Evolutionary conservation across 345 rosid species (phyloP), one percentile per base, ranked within the genome.

Genomic region (Citrus trifoliata): DNA sequence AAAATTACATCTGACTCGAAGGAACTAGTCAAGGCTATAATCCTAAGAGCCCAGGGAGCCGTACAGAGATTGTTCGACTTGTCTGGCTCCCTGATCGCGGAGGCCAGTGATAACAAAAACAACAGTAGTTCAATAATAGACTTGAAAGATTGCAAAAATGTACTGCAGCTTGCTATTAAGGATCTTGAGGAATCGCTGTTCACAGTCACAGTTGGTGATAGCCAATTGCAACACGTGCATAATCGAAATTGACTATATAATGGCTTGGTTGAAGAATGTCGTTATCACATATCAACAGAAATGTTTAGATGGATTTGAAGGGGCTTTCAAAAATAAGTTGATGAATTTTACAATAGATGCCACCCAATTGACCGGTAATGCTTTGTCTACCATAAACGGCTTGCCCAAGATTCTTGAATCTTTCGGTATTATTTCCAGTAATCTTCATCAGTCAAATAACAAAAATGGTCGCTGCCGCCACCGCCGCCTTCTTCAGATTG

Each of bases 181-280:
- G 83, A 80, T 66, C 87, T 90, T 56, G 82, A 87, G 71, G 76
- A 79, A 7, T 35, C 87, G 2, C 7, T 7, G 21, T 80, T n/a
- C 40, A 37, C 38, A 6, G 73, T 85, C 10, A 70, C 18, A 0
- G 81, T 90, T 0, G 85, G 76, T 1, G 77, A 79, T 7, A 77
- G 68, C 64, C 35, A 82, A 6, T 7, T 83, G 10, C 59, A 65
- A 66, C 58, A 48, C 58, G 30, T 82, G 51, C 14, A 27, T n/a
- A 76, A 76, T 25, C 77, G 80, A 0, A 32, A 28, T 75, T 0
- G 67, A 70, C 2, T 87, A 86, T 68, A 63, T 88, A 12, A 81
- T 81, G 79, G 78, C 84, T 65, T 84, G 87, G 97, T 72, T 94
- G 65, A 90, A 87, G n/a, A n/a, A n/a, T 70, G 88, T 92, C 2